These are phyloP conservation scores for Austroboletus niveus DNA, from an alignment of 1,284 basidiomycete species.

Conservation along the genomic window DNA sequence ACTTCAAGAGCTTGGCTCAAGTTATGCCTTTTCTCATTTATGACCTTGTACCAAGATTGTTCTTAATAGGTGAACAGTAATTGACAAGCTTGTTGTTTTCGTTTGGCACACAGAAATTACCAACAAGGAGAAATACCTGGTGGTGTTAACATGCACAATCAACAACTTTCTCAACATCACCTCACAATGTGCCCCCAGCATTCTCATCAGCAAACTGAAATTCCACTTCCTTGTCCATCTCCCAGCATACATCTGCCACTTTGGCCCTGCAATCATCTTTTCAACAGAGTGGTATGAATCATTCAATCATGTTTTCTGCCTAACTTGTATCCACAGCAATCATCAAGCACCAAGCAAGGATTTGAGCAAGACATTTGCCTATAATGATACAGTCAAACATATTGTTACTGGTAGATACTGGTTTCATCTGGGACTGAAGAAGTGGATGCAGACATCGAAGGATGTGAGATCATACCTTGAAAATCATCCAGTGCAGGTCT, in stretches of 20 bases:
- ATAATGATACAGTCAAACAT: conserved; percentile 15
- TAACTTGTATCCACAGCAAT: conserved; percentile 15
- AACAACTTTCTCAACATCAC: conserved; percentile 13
- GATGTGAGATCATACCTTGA: neutral
- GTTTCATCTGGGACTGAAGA: neutral
- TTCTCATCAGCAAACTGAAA: conserved; percentile 9
- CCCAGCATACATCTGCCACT: conserved; percentile 3
- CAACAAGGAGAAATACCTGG: neutral
- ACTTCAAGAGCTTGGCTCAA: conserved; percentile 33
- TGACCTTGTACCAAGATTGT: conserved; percentile 23
- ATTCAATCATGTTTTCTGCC: conserved; percentile 9
- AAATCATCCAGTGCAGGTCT: neutral
- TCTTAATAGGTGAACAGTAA: conserved; percentile 17
- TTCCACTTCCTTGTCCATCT: conserved; percentile 16
- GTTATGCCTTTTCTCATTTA: conserved; percentile 28
- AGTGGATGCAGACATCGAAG: neutral
- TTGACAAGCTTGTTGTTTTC: conserved; percentile 23
- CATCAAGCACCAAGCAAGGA: conserved; percentile 13
- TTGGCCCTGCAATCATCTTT: conserved; percentile 10
- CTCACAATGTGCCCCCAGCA: conserved; percentile 9
- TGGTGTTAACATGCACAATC: conserved; percentile 8
- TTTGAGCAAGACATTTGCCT: conserved; percentile 8
- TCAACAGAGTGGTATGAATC: conserved; percentile 8
- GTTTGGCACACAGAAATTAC: conserved; percentile 2
- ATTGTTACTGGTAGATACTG: conserved; percentile 9